Evolutionary conservation across 768 basidiomycete genomes (phyloP).

Genomic region (Porphyrellus cyaneotinctus): DNA sequence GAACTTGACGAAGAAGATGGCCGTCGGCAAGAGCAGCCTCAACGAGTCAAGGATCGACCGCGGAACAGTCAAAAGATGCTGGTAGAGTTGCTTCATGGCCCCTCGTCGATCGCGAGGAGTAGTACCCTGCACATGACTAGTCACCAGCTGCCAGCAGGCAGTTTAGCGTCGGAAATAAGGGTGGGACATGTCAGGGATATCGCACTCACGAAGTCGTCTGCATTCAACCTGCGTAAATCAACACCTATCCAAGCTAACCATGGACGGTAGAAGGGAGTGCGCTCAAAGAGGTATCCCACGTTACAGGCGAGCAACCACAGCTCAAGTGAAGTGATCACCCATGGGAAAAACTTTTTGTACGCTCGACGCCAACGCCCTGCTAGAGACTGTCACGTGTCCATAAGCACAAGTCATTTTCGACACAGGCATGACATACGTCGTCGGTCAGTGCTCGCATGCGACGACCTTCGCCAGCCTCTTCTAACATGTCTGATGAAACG

Average conservation of each 20-base stretch:
- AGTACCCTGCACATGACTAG: slow-evolving; percentile 12
- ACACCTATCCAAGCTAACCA: slow-evolving; percentile 88
- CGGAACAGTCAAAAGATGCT: slow-evolving; percentile 50
- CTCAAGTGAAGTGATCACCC: slow-evolving; percentile 73
- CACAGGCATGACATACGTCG: slow-evolving; percentile 38
- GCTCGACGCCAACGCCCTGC: slow-evolving; percentile 50
- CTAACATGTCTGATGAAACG: slow-evolving; percentile 58
- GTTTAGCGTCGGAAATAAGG: not conserved
- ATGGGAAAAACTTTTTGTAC: slow-evolving; percentile 81
- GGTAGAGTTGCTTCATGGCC: slow-evolving; percentile 42
- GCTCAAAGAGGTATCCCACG: slow-evolving; percentile 85
- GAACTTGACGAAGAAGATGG: slow-evolving; percentile 94
- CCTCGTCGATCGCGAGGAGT: slow-evolving; percentile 31
- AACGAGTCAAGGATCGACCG: slow-evolving; percentile 71
- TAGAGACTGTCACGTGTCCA: slow-evolving; percentile 38
- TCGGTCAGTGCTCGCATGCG: slow-evolving; percentile 48
- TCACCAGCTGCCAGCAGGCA: slow-evolving; percentile 14
- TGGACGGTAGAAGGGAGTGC: slow-evolving; percentile 81
- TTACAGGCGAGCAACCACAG: slow-evolving; percentile 82
- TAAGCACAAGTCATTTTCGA: slow-evolving; percentile 3
- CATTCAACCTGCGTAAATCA: slow-evolving; percentile 72
- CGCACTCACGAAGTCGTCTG: slow-evolving; percentile 70
- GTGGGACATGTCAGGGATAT: not conserved
- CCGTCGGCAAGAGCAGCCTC: slow-evolving; percentile 74
- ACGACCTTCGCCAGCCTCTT: slow-evolving; percentile 45